Base-by-base conservation (phyloP, 2,329 filamentous ascomycete genomes). In the Stachybotrys elegans region DNA sequence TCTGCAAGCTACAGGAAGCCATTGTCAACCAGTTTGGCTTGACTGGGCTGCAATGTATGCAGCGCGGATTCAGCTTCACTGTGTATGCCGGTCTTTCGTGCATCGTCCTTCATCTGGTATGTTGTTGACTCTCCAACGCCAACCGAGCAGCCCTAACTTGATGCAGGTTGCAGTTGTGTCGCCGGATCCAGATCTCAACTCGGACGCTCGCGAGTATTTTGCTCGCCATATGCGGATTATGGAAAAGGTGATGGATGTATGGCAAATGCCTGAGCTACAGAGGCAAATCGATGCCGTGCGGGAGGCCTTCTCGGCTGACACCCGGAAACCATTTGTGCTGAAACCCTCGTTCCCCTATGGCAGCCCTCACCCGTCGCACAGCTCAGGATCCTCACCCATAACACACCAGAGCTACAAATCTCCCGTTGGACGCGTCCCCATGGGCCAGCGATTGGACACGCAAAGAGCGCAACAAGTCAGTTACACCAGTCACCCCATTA, bases 41-140 rank as follows among this genome's bases (percentile, higher is more conserved):
- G 48, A 79, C 79, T 14, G 92, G 91, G 1, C 72, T 97, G 14
- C 76, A 93, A 54, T 94, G 85, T 67, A 96, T 96, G 92, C 85
- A 92, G 57, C 79, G 92, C 52, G 92, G 92, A 31, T 90, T 95
- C 61, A 95, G 91, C 65, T 97, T 95, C 58, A 89, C 88, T 6
- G 89, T 97, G n/a, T 97, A 97, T 59, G 83, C 84, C 44, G 82
- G 95, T 21, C 70, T 97, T 37, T 93, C 89, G 1, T 95, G 91
- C 69, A 91, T 92, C 20, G 91, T 96, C 66, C 77, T 97, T 43
- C 91, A 97, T 65, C 67, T 97, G 66, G 92, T 96, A 74, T 66
- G 88, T 78, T 39, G 25, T 45, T 43, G n/a, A 35, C 22, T 21
- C 38, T 12, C 22, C 1, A 21, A 36, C 17, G 6, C 1, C 4